These are phyloP conservation scores for Chaetothyriales sp. DNA, from an alignment of 2,329 filamentous ascomycete species.

Conservation along the genomic window DNA sequence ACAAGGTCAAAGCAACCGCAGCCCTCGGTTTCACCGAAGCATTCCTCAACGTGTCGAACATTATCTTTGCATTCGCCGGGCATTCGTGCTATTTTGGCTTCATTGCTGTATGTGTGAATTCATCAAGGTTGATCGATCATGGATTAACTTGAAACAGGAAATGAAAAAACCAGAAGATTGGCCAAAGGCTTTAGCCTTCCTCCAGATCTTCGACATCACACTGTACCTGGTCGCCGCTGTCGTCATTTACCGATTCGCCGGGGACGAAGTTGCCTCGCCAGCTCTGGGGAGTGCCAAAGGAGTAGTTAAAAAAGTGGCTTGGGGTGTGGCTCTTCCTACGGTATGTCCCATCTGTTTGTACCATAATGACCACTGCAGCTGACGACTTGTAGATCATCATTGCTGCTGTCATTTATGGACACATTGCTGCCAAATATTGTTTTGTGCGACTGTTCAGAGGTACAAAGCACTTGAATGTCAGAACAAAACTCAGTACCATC, in stretches of 20 bases:
- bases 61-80: constrained; percentile 57
- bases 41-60: constrained; percentile 52
- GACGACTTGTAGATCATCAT: constrained; percentile 40
- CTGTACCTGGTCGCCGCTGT: constrained; percentile 54
- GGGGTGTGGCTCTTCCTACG: constrained; percentile 55
- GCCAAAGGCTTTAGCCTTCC: constrained; percentile 47
- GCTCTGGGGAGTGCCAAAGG: constrained; percentile 50
- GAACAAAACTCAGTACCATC: constrained; percentile 37
- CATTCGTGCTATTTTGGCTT: constrained; percentile 51
- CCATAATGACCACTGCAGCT: background rate
- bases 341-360: background rate
- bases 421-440: constrained; percentile 52
- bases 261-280: constrained; percentile 47
- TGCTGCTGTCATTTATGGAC: constrained; percentile 56
- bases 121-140: constrained; percentile 34
- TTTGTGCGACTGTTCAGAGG: constrained; percentile 51
- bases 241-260: constrained; percentile 55
- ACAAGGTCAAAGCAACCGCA: constrained; percentile 25
- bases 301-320: constrained; percentile 49
- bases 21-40: constrained; percentile 38
- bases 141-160: constrained; percentile 42
- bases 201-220: constrained; percentile 45
- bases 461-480: constrained; percentile 41
- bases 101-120: background rate
- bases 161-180: constrained; percentile 48